These are phyloP conservation scores for Apiosordaria backusii DNA, from an alignment of 495 filamentous ascomycete species.

Conservation along the genomic window DNA sequence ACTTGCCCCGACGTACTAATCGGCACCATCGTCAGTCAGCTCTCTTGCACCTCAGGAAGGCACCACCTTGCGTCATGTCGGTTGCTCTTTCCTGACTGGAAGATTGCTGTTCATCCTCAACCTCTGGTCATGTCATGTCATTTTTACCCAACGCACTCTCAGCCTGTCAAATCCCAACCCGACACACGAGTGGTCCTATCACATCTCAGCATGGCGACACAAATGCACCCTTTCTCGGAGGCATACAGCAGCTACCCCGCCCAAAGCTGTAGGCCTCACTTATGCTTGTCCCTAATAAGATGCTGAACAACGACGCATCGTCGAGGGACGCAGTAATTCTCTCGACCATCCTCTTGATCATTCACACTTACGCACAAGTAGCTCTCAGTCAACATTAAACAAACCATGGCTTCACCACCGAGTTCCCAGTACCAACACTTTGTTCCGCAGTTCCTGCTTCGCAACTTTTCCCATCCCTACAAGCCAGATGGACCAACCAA, in stretches of 20 bases:
- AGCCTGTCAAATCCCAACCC: background rate
- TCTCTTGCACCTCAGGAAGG: background rate
- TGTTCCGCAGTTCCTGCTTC: conserved; percentile 46
- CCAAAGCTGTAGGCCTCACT: background rate
- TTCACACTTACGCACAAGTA: background rate
- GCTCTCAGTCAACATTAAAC: background rate
- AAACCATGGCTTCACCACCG: background rate
- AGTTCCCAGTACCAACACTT: conserved; percentile 46
- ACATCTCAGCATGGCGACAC: background rate
- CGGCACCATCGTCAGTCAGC: background rate
- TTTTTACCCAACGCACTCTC: background rate
- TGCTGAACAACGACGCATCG: background rate
- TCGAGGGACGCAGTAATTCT: background rate
- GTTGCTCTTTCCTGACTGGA: too few relatives aligned
- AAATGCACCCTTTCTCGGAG: background rate
- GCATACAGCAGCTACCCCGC: background rate
- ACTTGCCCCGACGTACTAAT: too few relatives aligned
- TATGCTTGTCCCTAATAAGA: background rate
- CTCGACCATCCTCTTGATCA: too few relatives aligned
- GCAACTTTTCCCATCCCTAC: conserved; percentile 39
- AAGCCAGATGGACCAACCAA: conserved; percentile 15
- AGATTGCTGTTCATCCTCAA: too few relatives aligned
- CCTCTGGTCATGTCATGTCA: too few relatives aligned
- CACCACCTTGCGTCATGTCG: too few relatives aligned
- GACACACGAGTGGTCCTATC: background rate